phyloP scores from a whole-genome alignment of 1,284 basidiomycete genomes.

The Boletus semigastroideus region DNA sequence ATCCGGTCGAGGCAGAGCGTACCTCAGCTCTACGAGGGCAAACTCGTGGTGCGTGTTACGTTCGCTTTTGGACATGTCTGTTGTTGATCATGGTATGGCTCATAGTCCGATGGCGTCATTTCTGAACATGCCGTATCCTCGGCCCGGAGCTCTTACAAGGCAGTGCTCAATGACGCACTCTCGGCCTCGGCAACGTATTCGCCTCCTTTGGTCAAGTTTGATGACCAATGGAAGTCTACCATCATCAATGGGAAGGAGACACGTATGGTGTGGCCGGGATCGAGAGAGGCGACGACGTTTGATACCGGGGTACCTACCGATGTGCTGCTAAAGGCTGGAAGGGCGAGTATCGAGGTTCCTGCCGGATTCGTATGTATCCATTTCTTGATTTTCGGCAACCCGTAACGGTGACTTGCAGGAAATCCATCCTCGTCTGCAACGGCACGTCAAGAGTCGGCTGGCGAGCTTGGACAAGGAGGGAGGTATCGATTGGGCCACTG shows the following conservation, averaged over 20 bases:
- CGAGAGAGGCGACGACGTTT: slow-evolving; percentile 53
- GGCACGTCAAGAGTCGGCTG: slow-evolving; percentile 80
- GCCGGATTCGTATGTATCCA: slow-evolving; percentile 65
- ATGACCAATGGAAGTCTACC: slow-evolving; percentile 57
- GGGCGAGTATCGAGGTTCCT: slow-evolving; percentile 70
- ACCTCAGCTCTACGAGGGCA: slow-evolving; percentile 79
- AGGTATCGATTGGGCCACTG: slow-evolving; percentile 85
- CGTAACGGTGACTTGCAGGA: slow-evolving; percentile 42
- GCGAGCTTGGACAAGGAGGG: slow-evolving; percentile 66
- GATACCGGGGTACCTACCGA: slow-evolving; percentile 66
- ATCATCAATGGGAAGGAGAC: slow-evolving; percentile 14
- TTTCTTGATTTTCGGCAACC: neutral
- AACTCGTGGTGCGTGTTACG: slow-evolving; percentile 57
- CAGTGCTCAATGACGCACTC: slow-evolving; percentile 61
- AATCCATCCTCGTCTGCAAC: slow-evolving; percentile 74
- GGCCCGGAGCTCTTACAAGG: slow-evolving; percentile 58
- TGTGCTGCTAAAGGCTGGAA: slow-evolving; percentile 57
- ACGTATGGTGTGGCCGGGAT: slow-evolving; percentile 71
- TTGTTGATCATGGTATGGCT: neutral
- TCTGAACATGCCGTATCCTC: slow-evolving; percentile 46
- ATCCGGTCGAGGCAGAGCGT: slow-evolving; percentile 77
- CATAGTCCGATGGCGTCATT: slow-evolving; percentile 57
- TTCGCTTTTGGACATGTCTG: neutral
- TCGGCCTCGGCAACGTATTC: slow-evolving; percentile 46
- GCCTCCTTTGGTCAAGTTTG: slow-evolving; percentile 55